Evolutionary conservation across 2,329 filamentous ascomycete genomes (phyloP), one percentile per base, ranked within the genome.

Genomic region (Diaporthe citriasiana): DNA sequence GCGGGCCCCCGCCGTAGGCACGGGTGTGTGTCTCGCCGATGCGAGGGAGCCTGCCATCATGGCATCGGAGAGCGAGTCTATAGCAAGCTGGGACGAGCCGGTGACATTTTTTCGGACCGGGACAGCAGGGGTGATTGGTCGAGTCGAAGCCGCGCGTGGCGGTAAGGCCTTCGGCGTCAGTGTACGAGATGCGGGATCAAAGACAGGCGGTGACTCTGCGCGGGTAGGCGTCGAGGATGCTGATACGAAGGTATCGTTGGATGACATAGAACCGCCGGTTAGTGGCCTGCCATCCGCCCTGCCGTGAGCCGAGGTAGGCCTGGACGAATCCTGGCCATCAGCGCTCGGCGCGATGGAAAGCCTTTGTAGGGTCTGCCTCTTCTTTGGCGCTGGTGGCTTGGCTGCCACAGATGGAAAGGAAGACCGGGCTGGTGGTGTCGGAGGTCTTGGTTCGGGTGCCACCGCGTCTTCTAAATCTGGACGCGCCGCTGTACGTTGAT

Each of bases 1-100:
- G 82, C 75, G 76, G 8, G 75, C 60, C 73, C 83, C 83, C 59
- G 15, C 25, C 19, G n/a, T 19, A 5, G 69, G 33, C 4, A 69
- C 60, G 4, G 81, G 86, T 70, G 81, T 85, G 71, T 83, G 84
- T 76, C 91, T 89, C 2, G 91, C 87, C 0, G 93, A 90, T 7
- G 94, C 94, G 0, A 95, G 85, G 33, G 92, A 93, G 2, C 93
- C 91, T 2, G 93, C 93, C 78, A 95, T 89, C 73, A 95, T 94
- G 76, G 94, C 94, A 78, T 90, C 90, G 17, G 93, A 91, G 10
- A 95, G 88, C 0, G 91, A 91, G 74, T 92, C 89, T 13, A 94
- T 86, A 0, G 89, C 88, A 80, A 30, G 79, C 76, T 6, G 82
- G 47, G 74, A 82, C 9, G 79, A 76, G 53, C 79, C 82, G 53